Evolutionary conservation across 2,329 filamentous ascomycete species (phyloP).

Genomic region (Paramyrothecium roridum): DNA sequence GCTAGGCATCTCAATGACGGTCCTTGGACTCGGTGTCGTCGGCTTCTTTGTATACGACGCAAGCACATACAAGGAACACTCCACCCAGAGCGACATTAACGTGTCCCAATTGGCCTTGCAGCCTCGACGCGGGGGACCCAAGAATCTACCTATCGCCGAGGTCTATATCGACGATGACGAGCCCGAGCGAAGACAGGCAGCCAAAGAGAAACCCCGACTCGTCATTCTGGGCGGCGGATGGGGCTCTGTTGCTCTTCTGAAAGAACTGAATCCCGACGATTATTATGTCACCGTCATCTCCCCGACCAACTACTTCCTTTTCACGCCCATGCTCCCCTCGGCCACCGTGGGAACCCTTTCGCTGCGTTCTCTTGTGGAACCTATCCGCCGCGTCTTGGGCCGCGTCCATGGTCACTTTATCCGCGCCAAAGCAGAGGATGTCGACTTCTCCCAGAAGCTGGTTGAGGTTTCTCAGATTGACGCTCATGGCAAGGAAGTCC

Average conservation of each 20-base stretch:
- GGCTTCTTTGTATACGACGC: slow-evolving; percentile 94
- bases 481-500: slow-evolving; percentile 65
- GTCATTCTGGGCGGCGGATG: slow-evolving; percentile 93
- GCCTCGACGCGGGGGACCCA: slow-evolving; percentile 81
- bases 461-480: slow-evolving; percentile 80
- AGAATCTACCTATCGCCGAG: slow-evolving; percentile 91
- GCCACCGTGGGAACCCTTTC: slow-evolving; percentile 95
- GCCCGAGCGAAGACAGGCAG: slow-evolving; percentile 60
- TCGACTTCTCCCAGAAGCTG: slow-evolving; percentile 88
- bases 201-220: slow-evolving; percentile 86
- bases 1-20: slow-evolving; percentile 68
- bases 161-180: slow-evolving; percentile 88
- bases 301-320: slow-evolving; percentile 94
- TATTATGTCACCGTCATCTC: slow-evolving; percentile 96
- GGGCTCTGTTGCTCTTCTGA: slow-evolving; percentile 89
- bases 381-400: slow-evolving; percentile 79
- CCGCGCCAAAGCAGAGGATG: slow-evolving; percentile 79
- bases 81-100: slow-evolving; percentile 66
- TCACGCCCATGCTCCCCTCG: slow-evolving; percentile 96
- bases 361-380: slow-evolving; percentile 86
- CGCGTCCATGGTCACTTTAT: slow-evolving; percentile 84
- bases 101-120: slow-evolving; percentile 82
- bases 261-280: slow-evolving; percentile 83
- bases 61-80: slow-evolving; percentile 77
- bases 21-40: slow-evolving; percentile 66